Base-by-base conservation (phyloP, 1,284 basidiomycete species). In the Puccinia novopanici region DNA sequence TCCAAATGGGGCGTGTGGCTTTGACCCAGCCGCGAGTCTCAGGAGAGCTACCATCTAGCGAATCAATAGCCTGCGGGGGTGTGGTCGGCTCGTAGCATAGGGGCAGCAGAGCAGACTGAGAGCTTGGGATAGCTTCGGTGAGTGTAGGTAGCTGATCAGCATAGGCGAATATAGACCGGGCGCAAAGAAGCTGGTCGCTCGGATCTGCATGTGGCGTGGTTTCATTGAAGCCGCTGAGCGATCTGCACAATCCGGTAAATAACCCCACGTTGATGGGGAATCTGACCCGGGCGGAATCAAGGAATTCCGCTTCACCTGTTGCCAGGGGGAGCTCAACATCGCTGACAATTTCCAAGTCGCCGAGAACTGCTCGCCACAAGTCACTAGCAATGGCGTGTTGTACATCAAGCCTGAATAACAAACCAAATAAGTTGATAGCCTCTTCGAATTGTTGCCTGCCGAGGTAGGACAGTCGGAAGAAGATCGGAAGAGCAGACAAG, bases 161-260 rank as follows among this genome's bases (percentile, higher is more conserved):
- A 54, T 80, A 80, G 27, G 19, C 37, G 30, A 80, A 12, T 30
- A 80, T 45, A 40, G 77, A 80, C 45, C 71, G 55, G 8, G 71
- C 57, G 15, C 77, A 80, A 22, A 72, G 48, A 40, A 57, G 45
- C 61, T 72, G 68, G 48, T 42, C 42, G 24, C 34, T 27, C 45
- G 54, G 37, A 15, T 68, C 34, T 52, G 54, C 30, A 19, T 42
- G 65, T 34, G 57, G 27, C 13, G 5, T 37, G 40, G 59, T 75
- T 70, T 78, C 75, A 59, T 67, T 78, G n/a, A 80, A 80, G 17
- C 77, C 77, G 40, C 68, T 72, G 68, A 80, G 50, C 50, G 77
- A 71, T 17, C 68, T 54, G 55, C 57, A 80, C 17, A 80, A 61
- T 63, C 71, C 71, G 22, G 77, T 80, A 27, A 80, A 80, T 48